Percentiles rank a stretch among this genome's conserved stretches.
Evolutionary conservation across 306 rosid genomes (phyloP).

Genomic region (Pyrus pyrifolia): DNA sequence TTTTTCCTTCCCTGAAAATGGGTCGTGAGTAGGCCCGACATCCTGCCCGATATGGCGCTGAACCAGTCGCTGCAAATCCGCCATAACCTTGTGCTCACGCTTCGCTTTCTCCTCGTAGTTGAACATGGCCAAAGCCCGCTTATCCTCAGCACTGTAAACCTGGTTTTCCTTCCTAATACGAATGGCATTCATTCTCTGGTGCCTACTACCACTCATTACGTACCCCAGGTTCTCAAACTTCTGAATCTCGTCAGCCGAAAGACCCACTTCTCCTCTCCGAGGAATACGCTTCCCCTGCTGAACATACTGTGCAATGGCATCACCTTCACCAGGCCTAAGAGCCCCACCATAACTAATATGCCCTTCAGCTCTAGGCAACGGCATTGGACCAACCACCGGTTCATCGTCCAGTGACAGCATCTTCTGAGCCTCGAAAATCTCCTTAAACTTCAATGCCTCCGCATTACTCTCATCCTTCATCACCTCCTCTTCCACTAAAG

Average conservation of each 20-base stretch:
- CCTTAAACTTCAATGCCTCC: slow-evolving; percentile 64
- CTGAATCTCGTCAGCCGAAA: slow-evolving; percentile 85
- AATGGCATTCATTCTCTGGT: slow-evolving; percentile 97
- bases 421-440: slow-evolving; percentile 70
- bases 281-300: slow-evolving; percentile 99
- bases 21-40: slow-evolving; percentile 94
- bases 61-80: slow-evolving; percentile 89
- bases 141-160: slow-evolving; percentile 96
- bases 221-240: slow-evolving; percentile 83
- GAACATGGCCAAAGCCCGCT: slow-evolving; percentile 94
- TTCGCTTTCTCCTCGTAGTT: slow-evolving; percentile 92
- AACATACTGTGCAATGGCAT: slow-evolving; percentile 92
- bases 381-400: slow-evolving; percentile 81
- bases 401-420: slow-evolving; percentile 61
- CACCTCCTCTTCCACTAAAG: slow-evolving; percentile 40
- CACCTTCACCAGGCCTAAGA: slow-evolving; percentile 97
- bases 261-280: slow-evolving; percentile 97
- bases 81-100: slow-evolving; percentile 96
- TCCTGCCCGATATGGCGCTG: slow-evolving; percentile 96
- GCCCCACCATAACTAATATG: slow-evolving; percentile 99
- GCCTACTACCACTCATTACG: slow-evolving; percentile 99
- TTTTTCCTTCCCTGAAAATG: slow-evolving; percentile 49
- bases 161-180: slow-evolving; percentile 97
- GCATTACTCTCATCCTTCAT: slow-evolving; percentile 28
- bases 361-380: slow-evolving; percentile 91